Conservation (phyloP, 345 rosid genomes). For the Citrus australasica region DNA sequence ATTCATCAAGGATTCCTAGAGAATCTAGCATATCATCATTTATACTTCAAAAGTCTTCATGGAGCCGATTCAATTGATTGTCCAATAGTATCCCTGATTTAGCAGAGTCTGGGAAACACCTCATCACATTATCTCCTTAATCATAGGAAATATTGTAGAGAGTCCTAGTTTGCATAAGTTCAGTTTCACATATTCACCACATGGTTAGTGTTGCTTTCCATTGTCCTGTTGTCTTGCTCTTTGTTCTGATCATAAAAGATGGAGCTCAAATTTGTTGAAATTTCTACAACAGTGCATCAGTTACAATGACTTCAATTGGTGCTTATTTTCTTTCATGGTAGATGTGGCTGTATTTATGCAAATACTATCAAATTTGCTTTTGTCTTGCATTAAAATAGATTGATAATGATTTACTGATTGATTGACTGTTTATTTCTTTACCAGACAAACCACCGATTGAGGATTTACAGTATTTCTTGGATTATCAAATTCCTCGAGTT, state of each 20-base stretch:
- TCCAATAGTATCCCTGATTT: background rate
- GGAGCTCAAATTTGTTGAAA: constrained; percentile 1
- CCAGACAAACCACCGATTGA: constrained; percentile 95
- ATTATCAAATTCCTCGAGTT: constrained; percentile 76
- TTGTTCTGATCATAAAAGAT: background rate
- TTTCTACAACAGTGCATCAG: background rate
- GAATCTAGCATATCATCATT: background rate
- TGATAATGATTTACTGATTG: background rate
- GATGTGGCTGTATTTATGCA: background rate
- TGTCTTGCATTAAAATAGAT: background rate
- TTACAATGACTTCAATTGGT: background rate
- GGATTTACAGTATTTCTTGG: constrained; percentile 94
- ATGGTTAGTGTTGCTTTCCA: background rate
- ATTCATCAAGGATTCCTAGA: background rate
- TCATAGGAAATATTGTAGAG: background rate
- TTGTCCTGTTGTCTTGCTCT: background rate
- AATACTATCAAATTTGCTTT: background rate
- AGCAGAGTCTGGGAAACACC: background rate
- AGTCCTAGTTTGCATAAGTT: background rate
- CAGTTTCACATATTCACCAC: background rate
- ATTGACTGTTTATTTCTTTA: constrained; percentile 11
- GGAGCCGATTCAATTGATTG: background rate
- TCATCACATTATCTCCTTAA: background rate
- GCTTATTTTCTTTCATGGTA: background rate
- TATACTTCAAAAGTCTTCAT: background rate